Evolutionary conservation across 495 filamentous ascomycete genomes (phyloP).

Genomic region (Annulohypoxylon maeteangense): DNA sequence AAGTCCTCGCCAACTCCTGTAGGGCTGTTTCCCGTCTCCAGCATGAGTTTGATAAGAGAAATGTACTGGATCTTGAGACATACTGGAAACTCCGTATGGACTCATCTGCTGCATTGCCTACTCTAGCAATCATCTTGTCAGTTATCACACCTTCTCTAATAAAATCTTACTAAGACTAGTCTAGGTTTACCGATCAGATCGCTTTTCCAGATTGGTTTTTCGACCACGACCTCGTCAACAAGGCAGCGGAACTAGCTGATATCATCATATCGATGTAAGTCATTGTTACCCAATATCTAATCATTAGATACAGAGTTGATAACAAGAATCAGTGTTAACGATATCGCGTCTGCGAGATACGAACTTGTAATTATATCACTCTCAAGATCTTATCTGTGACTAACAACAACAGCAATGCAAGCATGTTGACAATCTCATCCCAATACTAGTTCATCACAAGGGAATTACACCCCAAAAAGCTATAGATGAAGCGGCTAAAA

Average conservation of each 20-base stretch:
- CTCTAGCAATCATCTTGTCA: conserved; percentile 16
- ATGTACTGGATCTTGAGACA: conserved; percentile 15
- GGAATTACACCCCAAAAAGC: conserved; percentile 24
- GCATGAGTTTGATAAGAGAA: conserved; percentile 15
- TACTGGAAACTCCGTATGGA: conserved; percentile 20
- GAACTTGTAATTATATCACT: conserved; percentile 18
- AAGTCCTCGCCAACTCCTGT: conserved; percentile 12
- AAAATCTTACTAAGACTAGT: not conserved
- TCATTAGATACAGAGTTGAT: not conserved
- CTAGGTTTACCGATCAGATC: conserved; percentile 9
- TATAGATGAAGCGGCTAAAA: conserved; percentile 4
- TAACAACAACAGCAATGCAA: conserved; percentile 18
- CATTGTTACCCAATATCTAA: no score
- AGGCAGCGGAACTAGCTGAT: conserved; percentile 6
- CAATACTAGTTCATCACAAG: conserved; percentile 19
- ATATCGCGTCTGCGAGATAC: conserved; percentile 18
- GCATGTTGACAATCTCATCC: conserved; percentile 25
- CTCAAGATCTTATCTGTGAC: not conserved
- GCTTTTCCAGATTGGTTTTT: conserved; percentile 26
- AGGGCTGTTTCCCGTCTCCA: conserved; percentile 8
- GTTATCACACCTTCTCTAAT: not conserved
- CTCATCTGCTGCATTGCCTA: conserved; percentile 16
- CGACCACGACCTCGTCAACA: conserved; percentile 1
- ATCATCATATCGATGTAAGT: conserved; percentile 18
- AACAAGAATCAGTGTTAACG: conserved; percentile 12